Percentiles rank a stretch among this genome's conserved stretches.
phyloP scores from a whole-genome alignment of 306 rosid species.

The Amphicarpaea edgeworthii region DNA sequence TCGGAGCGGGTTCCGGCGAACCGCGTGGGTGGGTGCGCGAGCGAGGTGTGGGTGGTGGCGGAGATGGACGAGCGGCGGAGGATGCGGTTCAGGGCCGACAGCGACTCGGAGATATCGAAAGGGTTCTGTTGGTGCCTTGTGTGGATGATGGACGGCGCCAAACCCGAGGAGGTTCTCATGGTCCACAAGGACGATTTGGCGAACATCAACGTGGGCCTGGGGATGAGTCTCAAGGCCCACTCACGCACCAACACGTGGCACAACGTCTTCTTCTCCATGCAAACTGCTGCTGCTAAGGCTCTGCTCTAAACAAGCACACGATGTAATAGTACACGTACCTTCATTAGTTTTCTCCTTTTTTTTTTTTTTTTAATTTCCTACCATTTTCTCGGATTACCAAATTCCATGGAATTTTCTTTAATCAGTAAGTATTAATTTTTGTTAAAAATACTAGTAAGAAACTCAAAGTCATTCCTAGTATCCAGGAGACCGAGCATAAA shows the following conservation, averaged over 20 bases:
- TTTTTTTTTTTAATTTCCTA: too few species aligned
- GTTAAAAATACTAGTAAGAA: too few species aligned
- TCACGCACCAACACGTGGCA: constrained; percentile 86
- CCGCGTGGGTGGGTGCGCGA: constrained; percentile 70
- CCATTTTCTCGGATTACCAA: too few species aligned
- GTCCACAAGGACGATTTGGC: constrained; percentile 57
- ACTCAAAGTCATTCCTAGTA: too few species aligned
- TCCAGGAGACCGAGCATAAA: too few species aligned
- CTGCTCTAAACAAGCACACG: too few species aligned
- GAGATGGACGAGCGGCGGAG: constrained; percentile 57
- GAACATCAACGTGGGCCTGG: constrained; percentile 60
- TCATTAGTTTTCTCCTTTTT: too few species aligned
- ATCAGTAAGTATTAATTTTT: too few species aligned
- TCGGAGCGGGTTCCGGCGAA: constrained; percentile 54
- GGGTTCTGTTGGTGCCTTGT: constrained; percentile 83
- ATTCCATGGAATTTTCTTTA: too few species aligned
- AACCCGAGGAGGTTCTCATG: constrained; percentile 59
- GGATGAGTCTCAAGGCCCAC: constrained; percentile 49
- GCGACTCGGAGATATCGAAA: constrained; percentile 85
- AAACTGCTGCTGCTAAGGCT: constrained; percentile 60
- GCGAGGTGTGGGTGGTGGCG: constrained; percentile 78
- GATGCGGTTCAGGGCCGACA: constrained; percentile 75
- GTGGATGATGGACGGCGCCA: constrained; percentile 71
- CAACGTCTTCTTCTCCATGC: constrained; percentile 70
- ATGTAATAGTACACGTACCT: too few species aligned